Base-by-base conservation (phyloP, 2,329 filamentous ascomycete species). In the Exserohilum turcica region DNA sequence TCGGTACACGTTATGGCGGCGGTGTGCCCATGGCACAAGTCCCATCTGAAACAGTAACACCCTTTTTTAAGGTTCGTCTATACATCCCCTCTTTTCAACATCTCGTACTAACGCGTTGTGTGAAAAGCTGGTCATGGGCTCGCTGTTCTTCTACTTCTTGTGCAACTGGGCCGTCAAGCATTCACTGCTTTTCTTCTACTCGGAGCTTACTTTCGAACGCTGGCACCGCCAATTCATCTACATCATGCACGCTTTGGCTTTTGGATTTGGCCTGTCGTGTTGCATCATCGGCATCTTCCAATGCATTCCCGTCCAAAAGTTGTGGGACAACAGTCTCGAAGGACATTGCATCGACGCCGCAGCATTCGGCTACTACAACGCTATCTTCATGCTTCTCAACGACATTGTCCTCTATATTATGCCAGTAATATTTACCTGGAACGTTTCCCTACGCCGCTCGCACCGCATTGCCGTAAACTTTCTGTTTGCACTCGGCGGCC, bases 151-250 rank as follows among this genome's bases (percentile, higher is more conserved):
- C 57, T 77, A 77, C 60, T 74, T 75, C 53, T 51, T 64, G 37
- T 74, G 73, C 47, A 75, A 77, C 48, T 76, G 74, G 68, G 71
- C 67, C 39, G 66, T 77, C 54, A 76, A 77, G 59, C 65, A 76
- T 36, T 74, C 74, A 0, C 65, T 77, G 6, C 66, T 77, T 6
- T 60, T 74, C 49, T 70, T 77, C 61, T 77, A 77, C 55, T 58
- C 71, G 24, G 71, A 73, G 28, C 67, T 77, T n/a, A 68, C 68
- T 21, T 62, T 65, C 36, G 65, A 67, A 18, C 56, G 47, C 8
- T 58, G 52, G 35, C 60, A 64, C 18, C 59, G 52, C 16, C 54
- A 54, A 50, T 64, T 62, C 29, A 72, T 77, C 24, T 68, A 64
- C 42, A 43, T 70, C 50, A 72, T 74, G 67, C 68, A 70, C 19